phyloP scores from a whole-genome alignment of 164 flowering plant species.

The Piper betle region DNA sequence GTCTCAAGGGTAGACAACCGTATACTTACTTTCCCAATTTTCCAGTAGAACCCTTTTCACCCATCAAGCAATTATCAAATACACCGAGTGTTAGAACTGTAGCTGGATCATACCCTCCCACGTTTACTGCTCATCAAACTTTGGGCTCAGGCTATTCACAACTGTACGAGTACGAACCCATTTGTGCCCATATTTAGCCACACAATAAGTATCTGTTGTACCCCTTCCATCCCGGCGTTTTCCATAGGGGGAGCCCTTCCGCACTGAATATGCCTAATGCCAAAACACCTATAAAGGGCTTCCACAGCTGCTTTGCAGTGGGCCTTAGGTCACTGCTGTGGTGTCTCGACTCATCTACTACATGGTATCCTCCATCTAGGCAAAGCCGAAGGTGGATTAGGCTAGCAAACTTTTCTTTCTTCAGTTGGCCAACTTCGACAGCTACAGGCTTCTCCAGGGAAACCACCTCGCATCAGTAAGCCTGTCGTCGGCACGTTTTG shows the following conservation, averaged over 20 bases:
- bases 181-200: conserved; percentile 51
- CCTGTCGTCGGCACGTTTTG: conserved; percentile 73
- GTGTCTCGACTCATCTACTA: conserved; percentile 81
- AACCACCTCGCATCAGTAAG: conserved; percentile 63
- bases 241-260: conserved; percentile 67
- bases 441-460: conserved; percentile 58
- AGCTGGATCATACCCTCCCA: conserved; percentile 46
- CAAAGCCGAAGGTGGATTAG: conserved; percentile 61
- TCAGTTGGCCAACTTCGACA: conserved; percentile 64
- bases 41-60: conserved; percentile 10
- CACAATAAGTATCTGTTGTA: conserved; percentile 78
- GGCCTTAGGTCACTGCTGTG: conserved; percentile 93
- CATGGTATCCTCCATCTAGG: conserved; percentile 95
- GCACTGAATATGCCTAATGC: conserved; percentile 76
- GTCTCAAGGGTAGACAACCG: conserved; percentile 41
- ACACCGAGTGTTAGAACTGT: conserved; percentile 45
- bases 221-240: conserved; percentile 72
- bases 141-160: conserved; percentile 21
- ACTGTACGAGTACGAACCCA: conserved; percentile 50
- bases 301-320: conserved; percentile 81
- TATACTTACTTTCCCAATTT: conserved; percentile 49
- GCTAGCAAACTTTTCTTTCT: conserved; percentile 67
- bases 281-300: conserved; percentile 64
- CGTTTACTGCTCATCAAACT: conserved; percentile 43
- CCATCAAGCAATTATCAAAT: conserved; percentile 36